Evolutionary conservation across 345 rosid species (phyloP).

Genomic region (Conringia planisiliqua): DNA sequence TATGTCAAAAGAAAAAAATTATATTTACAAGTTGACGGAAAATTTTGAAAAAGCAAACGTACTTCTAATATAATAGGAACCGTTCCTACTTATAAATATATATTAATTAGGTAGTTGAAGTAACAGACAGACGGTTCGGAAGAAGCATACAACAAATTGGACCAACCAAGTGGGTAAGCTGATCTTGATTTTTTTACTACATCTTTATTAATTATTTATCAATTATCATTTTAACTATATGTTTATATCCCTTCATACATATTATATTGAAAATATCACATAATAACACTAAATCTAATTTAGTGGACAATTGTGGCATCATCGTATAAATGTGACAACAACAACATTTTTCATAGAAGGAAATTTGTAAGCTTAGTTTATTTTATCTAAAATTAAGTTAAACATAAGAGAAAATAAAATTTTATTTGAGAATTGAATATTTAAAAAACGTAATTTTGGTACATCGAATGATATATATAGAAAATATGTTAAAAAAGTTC

Average conservation of each 20-base stretch:
- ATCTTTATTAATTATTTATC: neutral
- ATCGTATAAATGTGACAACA: neutral
- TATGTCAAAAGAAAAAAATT: neutral
- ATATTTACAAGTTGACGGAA: conserved; percentile 17
- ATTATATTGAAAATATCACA: neutral
- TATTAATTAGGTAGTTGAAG: conserved; percentile 24
- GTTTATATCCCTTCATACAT: neutral
- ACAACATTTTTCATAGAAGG: neutral
- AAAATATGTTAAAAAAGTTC: no score
- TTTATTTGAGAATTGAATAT: no score
- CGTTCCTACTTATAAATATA: neutral
- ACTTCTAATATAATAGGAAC: neutral
- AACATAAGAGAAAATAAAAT: no score
- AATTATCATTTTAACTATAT: neutral
- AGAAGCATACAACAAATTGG: conserved; percentile 19
- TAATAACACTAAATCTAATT: neutral
- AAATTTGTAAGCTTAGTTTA: no score
- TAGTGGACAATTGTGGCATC: neutral
- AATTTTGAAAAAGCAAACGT: neutral
- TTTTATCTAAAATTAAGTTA: no score
- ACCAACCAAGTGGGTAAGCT: conserved; percentile 34
- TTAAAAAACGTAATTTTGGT: no score
- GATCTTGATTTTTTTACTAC: conserved; percentile 1
- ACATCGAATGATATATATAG: no score
- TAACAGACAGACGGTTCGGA: conserved; percentile 32